Evolutionary conservation across 2,329 filamentous ascomycete species (phyloP), one percentile per base, ranked within the genome.

Genomic region (Fusarium siculi): DNA sequence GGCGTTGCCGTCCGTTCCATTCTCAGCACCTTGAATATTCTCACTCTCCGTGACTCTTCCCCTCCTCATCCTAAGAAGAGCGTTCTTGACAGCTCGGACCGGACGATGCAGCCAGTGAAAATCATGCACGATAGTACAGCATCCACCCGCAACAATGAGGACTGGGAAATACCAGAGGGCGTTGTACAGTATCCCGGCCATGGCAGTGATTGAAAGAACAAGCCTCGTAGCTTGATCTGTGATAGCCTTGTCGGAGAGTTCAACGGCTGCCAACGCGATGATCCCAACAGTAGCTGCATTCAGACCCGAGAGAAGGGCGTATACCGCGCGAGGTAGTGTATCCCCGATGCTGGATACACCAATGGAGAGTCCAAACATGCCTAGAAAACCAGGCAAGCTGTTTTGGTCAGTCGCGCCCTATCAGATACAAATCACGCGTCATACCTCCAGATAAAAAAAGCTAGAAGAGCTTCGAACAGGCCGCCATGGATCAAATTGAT

Each of bases 121-220:
- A 4, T 70, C 67, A 0, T 18, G 55, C 0, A 70, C 0, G 0
- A 70, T 2, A 4, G 21, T 55, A 1, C 47, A 42, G 0, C 37
- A 54, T 9, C 67, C 67, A 1, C 37, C 11, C 1, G 18, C 37
- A n/a, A 60, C 25, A 1, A 70, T 66, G 0, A 94, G 77, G 0
- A 89, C 75, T 0, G 93, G 93, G 50, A 93, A 94, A 73, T 93
- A 95, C 93, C 93, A 95, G 1, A 94, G 81, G 0, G 91, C 88
- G 55, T 90, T 93, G 74, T 94, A 94, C 54, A 92, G 84, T 72
- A 94, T 81, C 0, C 92, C 93, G 0, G 91, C 91, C 14, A 87
- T 85, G 2, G 85, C 92, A 7, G 88, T 87, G 11, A 91, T 76
- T 18, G 93, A 91, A 1, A 94, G 89, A 4, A 94, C 74, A 1